Evolutionary conservation across 768 basidiomycete species (phyloP), one percentile per base, ranked within the genome.

Genomic region (Gloeopeniophorella convolvens): DNA sequence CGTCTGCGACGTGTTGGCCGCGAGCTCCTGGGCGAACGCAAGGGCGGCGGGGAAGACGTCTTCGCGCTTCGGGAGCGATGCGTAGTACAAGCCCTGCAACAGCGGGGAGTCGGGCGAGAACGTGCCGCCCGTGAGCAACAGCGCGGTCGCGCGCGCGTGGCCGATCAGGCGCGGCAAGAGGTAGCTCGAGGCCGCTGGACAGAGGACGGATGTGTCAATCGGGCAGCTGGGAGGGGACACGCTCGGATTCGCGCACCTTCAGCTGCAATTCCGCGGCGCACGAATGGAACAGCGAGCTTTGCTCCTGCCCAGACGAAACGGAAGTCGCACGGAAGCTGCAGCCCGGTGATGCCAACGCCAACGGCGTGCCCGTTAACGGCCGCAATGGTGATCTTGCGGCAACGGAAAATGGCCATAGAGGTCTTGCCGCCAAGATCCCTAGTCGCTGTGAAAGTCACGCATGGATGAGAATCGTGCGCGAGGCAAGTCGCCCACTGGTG

Each of bases 91-190:
- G 0, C 63, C 69, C 9, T 62, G 60, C 30, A 78, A 65, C 32
- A 68, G 57, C 4, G 70, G 75, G 0, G 77, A 78, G 18, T 68
- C 65, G 0, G 79, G 71, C 1, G 68, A 56, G 33, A 76, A 63
- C 3, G 71, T 72, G 3, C 64, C 63, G 18, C 75, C 79, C 0
- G 72, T 72, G 24, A 79, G 66, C 23, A 80, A 67, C n/a, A 80
- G 69, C 18, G 75, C 70, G 41, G 65, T 68, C 9, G 80, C 76
- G 5, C 72, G 68, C 13, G 79, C 75, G 50, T 72, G 70, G 5
- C 78, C 77, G 16, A 80, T 57, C 30, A 80, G 71, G 16, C 72
- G 71, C 21, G 79, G 78, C n/a, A 80, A 71, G 42, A 80, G 70
- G 59, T 73, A 79, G 32, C 63, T 65, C 9, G 73, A 72, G 9